Evolutionary conservation across 2,329 filamentous ascomycete species (phyloP).

Genomic region (Ambrosiella cleistominuta): DNA sequence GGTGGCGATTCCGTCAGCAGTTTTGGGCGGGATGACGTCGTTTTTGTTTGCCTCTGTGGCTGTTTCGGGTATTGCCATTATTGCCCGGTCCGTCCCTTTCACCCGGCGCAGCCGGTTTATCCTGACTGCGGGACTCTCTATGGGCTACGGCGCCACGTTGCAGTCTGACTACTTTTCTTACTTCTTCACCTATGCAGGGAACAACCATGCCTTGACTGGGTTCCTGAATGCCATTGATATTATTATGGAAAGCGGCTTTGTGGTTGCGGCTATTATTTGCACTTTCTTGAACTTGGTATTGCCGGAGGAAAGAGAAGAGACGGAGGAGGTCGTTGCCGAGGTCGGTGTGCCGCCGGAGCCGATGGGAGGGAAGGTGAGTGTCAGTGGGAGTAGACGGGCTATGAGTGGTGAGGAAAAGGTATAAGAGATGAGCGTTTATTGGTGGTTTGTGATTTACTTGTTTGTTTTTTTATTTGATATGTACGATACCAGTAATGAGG

Average conservation of each 20-base stretch:
- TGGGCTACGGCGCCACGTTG: constrained; percentile 55
- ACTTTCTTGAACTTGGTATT: constrained; percentile 58
- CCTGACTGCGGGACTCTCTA: constrained; percentile 52
- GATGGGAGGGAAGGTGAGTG: neutral
- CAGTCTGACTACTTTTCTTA: constrained; percentile 49
- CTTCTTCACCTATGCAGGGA: constrained; percentile 55
- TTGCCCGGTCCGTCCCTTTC: constrained; percentile 50
- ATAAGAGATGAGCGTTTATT: neutral
- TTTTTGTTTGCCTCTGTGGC: constrained; percentile 66
- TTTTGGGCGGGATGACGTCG: constrained; percentile 57
- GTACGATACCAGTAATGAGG: neutral
- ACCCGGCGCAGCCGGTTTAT: constrained; percentile 71
- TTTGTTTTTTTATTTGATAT: neutral
- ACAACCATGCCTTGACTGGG: constrained; percentile 49
- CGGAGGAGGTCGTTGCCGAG: constrained; percentile 4
- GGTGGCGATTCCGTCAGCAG: constrained; percentile 52
- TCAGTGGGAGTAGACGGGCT: constrained; percentile 1
- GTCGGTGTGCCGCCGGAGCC: neutral
- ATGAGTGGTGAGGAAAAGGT: constrained; percentile 4
- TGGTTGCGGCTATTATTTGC: constrained; percentile 54
- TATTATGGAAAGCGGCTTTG: constrained; percentile 59
- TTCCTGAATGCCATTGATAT: constrained; percentile 60
- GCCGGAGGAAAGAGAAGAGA: constrained; percentile 57
- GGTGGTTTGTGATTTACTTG: neutral
- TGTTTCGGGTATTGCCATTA: constrained; percentile 61